A percentile compares a stretch with the other conserved stretches of the same genome.
These are phyloP conservation scores for Metarhizium sp. DNA, from an alignment of 2,329 filamentous ascomycete species.

Conservation along the genomic window DNA sequence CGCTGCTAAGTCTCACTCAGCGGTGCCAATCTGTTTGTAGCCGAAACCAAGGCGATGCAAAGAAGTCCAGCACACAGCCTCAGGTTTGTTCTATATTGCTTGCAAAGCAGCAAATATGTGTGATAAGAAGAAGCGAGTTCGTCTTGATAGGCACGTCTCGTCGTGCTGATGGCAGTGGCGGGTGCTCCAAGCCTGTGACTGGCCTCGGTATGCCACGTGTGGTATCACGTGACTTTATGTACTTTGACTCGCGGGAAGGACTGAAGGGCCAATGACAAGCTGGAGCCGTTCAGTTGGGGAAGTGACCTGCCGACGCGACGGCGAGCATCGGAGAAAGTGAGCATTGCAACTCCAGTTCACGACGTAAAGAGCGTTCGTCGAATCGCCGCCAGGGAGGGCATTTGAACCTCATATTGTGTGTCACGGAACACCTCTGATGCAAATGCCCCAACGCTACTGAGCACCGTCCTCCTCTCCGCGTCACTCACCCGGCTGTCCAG, in stretches of 20 bases:
- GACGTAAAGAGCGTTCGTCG: not conserved
- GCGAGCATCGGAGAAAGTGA: too few species aligned
- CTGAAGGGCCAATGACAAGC: slow-evolving; percentile 1
- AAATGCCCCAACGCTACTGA: not conserved
- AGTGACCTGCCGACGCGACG: not conserved
- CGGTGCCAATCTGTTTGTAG: not conserved
- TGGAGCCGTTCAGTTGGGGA: not conserved
- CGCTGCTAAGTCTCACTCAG: not conserved
- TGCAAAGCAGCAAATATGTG: not conserved
- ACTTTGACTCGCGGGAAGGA: not conserved
- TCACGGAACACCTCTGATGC: not conserved
- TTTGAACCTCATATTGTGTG: not conserved
- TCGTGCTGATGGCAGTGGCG: not conserved
- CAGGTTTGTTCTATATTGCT: not conserved
- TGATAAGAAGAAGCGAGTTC: not conserved
- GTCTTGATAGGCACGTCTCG: not conserved
- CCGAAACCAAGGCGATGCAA: not conserved
- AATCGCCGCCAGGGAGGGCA: not conserved
- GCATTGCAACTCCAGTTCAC: not conserved
- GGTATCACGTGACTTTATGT: not conserved
- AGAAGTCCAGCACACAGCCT: not conserved
- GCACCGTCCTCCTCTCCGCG: not conserved
- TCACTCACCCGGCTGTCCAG: not conserved
- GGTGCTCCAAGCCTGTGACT: not conserved
- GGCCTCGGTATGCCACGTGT: not conserved